phyloP scores from a whole-genome alignment of 345 rosid species.

The Acer yangbiense region DNA sequence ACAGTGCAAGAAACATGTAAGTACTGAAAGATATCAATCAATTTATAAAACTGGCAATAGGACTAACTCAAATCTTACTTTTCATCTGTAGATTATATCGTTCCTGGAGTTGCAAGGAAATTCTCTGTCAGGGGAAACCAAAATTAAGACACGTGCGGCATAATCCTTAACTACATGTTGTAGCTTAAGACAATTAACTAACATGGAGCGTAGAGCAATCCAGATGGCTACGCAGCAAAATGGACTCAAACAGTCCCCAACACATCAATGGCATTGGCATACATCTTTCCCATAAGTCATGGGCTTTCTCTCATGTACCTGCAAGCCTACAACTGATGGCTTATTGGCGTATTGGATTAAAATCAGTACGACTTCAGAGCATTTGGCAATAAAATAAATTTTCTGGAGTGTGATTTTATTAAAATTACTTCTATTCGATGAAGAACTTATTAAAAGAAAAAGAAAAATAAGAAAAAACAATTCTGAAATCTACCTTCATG shows the following conservation, averaged over 20 bases:
- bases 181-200: background rate
- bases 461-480: background rate
- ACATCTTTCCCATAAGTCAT: background rate
- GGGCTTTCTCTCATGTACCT: background rate
- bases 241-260: background rate
- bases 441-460: background rate
- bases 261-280: background rate
- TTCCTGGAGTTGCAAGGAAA: slow-evolving; percentile 34
- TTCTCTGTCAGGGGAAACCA: slow-evolving; percentile 23
- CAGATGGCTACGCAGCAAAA: background rate
- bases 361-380: background rate
- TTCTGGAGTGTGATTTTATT: background rate
- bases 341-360: background rate
- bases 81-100: slow-evolving; percentile 17
- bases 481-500: background rate
- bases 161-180: background rate
- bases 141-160: slow-evolving; percentile 7
- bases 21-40: background rate
- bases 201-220: background rate
- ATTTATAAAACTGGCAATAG: background rate
- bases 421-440: background rate
- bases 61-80: background rate
- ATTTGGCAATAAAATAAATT: slow-evolving; percentile 1
- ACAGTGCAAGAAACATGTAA: slow-evolving; percentile 19
- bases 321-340: background rate